Base-by-base conservation (phyloP, 2,329 filamentous ascomycete species). In the Emergomyces orientalis region DNA sequence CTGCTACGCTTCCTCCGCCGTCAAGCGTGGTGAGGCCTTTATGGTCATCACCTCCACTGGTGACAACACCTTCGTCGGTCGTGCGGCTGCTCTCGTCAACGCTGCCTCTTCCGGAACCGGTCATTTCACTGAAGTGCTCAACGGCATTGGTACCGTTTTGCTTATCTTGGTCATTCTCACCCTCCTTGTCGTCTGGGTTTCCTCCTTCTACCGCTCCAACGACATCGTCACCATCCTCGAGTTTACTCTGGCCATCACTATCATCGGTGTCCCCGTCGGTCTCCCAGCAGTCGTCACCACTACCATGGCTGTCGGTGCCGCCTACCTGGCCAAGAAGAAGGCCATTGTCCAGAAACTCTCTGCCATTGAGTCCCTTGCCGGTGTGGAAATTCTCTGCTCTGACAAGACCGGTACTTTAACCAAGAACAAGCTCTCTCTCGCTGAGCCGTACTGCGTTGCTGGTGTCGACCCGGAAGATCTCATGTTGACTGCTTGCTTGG, bases 401-500 rank as follows among this genome's bases (percentile, higher is more conserved):
- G 91, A 95, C 84, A 95, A 95, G 85, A 95, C 91, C 37, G 91
- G 91, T 80, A 96, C 91, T 64, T 79, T 96, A 74, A 96, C 91
- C 74, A 94, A 93, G 83, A 96, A 96, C 84, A 95, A 94, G 82
- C 85, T 96, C 27, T 93, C 90, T 67, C 83, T 96, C 56, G 83
- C 89, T 60, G 91, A 95, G 74, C 91, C 91, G 63, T 96, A 87
- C 81, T 90, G 87, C 47, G 88, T 94, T 65, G 81, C 84, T 65
- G 91, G 91, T 72, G 88, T 95, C 64, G 89, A 92, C 69, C 84
- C 88, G 43, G 89, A 94, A 76, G 90, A 95, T 71, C 87, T 96
- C 67, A 95, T 96, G 90, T 83, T 95, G 68, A 94, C 90, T 79
- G 91, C 91, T 71, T 95, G 91, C 76, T 80, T 96, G 72, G 91